Percentiles rank a stretch among this genome's conserved stretches.
Conservation (phyloP, 148 eudicot genomes). For the Salicornia ramosissima region DNA sequence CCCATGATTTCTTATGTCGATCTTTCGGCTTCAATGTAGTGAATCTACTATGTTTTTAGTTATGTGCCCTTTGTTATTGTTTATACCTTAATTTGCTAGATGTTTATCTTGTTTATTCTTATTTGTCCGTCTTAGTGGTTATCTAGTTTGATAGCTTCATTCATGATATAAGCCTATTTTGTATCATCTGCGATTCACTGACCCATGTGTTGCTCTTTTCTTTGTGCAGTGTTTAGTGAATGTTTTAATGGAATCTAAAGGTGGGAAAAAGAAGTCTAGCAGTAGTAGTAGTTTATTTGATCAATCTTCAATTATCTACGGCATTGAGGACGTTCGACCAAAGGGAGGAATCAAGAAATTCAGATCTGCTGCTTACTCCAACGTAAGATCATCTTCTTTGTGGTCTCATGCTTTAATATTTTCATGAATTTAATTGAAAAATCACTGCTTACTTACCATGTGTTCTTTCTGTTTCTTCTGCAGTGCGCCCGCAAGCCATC, state of each 20-base stretch:
- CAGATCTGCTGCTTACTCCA: conserved; percentile 65
- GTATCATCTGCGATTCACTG: too few relatives aligned
- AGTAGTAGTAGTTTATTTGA: conserved; percentile 56
- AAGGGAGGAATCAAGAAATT: conserved; percentile 57
- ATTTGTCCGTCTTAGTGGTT: too few relatives aligned
- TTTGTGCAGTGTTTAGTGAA: conserved; percentile 34
- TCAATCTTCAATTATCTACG: conserved; percentile 50
- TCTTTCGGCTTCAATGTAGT: too few relatives aligned
- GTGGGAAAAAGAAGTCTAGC: conserved; percentile 80
- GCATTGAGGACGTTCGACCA: conserved; percentile 71
- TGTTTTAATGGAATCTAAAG: conserved; percentile 84
- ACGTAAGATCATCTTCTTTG: conserved; percentile 36
- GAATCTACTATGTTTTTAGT: too few relatives aligned
- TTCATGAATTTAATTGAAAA: background rate
- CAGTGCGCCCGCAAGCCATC: conserved; percentile 87
- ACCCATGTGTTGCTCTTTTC: background rate
- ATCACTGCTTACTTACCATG: background rate
- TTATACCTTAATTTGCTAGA: too few relatives aligned
- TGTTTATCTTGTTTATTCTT: too few relatives aligned
- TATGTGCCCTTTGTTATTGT: too few relatives aligned
- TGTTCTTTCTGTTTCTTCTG: conserved; percentile 22
- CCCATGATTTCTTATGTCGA: too few relatives aligned
- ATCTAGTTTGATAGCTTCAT: too few relatives aligned
- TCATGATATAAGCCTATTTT: too few relatives aligned
- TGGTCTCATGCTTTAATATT: background rate